Evolutionary conservation across 2,329 filamentous ascomycete genomes (phyloP), one percentile per base, ranked within the genome.

Genomic region (Parascedosporium putredinis): DNA sequence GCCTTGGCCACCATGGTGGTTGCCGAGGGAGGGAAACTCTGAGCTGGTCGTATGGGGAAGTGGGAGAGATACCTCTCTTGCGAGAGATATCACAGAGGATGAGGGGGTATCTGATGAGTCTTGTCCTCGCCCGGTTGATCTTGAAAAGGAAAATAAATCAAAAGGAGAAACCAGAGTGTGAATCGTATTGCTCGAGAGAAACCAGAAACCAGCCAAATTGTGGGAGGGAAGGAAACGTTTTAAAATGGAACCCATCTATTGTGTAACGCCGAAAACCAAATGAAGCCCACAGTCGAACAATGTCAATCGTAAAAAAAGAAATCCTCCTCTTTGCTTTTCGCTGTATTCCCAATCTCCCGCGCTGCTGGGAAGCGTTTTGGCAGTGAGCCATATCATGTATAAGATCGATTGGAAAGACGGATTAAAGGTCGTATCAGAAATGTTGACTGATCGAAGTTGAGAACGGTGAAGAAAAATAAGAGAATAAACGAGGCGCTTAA

Each of bases 301-400:
- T 38, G 38, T n/a, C 29, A 40, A 44, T 48, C 20, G 25, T 22
- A 49, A 52, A 45, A 18, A 34, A 48, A 47, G 51, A 55, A 33
- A 50, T 43, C 51, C 54, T 54, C 52, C 53, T 52, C 51, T 52
- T 51, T 51, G 24, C 23, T 34, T 10, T 20, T 40, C 18, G 40
- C 36, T 44, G 24, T 46, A 34, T 45, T 45, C 44, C 50, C 46
- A 42, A 44, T 29, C 47, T 46, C 44, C 51, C 58, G 60, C 62
- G 62, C 62, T 64, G 60, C 65, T 66, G 62, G 60, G 60, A 64
- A 64, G 63, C 64, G 56, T 53, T 55, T 40, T 65, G 63, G 64
- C 65, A 60, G 55, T 51, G 64, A 63, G 64, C 63, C 64, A 57
- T 54, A 56, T 55, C 59, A 58, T 66, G 57, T 64, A 62, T 63